These are phyloP conservation scores for Stagonosporopsis rhizophila DNA, from an alignment of 2,329 filamentous ascomycete species.

Conservation along the genomic window DNA sequence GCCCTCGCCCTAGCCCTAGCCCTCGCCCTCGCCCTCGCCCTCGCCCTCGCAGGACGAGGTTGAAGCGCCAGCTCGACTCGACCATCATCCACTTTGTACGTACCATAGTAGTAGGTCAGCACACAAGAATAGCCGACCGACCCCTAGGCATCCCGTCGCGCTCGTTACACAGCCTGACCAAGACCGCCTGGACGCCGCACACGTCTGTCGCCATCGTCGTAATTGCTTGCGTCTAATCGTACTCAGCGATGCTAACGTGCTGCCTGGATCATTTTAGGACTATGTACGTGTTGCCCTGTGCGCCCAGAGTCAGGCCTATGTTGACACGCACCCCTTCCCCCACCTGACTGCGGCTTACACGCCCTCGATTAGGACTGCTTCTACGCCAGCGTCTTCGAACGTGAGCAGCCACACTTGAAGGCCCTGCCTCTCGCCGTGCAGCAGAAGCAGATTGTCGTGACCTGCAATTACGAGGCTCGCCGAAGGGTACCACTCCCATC, in stretches of 20 bases:
- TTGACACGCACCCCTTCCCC: slow-evolving; percentile 9
- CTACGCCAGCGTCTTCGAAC: slow-evolving; percentile 90
- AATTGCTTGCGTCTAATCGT: slow-evolving; percentile 19
- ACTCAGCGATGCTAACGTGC: slow-evolving; percentile 33
- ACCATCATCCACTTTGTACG: slow-evolving; percentile 87
- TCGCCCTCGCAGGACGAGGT: slow-evolving; percentile 20
- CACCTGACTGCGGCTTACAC: slow-evolving; percentile 26
- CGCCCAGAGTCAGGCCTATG: slow-evolving; percentile 10
- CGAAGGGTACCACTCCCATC: slow-evolving; percentile 55
- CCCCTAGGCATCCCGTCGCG: slow-evolving; percentile 24
- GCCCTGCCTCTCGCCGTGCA: slow-evolving; percentile 80
- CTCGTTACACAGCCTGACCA: slow-evolving; percentile 27
- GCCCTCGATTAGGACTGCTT: slow-evolving; percentile 81
- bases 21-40: too few species aligned
- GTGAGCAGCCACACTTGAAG: slow-evolving; percentile 76
- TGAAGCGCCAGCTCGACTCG: slow-evolving; percentile 52
- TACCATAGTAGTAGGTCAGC: too few species aligned
- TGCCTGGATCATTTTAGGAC: slow-evolving; percentile 34
- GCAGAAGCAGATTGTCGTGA: slow-evolving; percentile 82
- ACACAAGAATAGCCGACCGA: neutral
- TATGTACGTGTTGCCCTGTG: slow-evolving; percentile 32
- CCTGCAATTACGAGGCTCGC: slow-evolving; percentile 84
- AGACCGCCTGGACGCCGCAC: slow-evolving; percentile 18
- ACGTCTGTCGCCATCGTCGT: slow-evolving; percentile 23
- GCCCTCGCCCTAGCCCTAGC: too few species aligned